Percentiles rank a stretch among this genome's conserved stretches.
phyloP scores from a whole-genome alignment of 164 flowering plant species.

The Litsea cubeba region DNA sequence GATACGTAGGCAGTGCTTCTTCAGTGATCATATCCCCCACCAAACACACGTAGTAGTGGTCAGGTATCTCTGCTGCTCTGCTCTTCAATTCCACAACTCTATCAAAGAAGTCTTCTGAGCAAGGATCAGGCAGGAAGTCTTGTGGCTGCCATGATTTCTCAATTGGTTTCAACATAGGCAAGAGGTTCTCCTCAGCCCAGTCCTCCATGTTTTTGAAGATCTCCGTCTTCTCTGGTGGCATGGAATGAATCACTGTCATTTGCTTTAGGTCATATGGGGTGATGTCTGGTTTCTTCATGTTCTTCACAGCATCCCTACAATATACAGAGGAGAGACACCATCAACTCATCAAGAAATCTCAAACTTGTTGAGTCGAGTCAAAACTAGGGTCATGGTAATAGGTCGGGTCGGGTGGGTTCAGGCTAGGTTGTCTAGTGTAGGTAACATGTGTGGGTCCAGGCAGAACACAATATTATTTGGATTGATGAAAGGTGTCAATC shows the following conservation, averaged over 20 bases:
- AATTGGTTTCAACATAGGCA: constrained; percentile 41
- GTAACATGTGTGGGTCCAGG: too few species aligned
- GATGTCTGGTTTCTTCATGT: not conserved
- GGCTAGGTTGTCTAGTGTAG: too few species aligned
- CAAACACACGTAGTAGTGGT: constrained; percentile 12
- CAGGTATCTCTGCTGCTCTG: constrained; percentile 10
- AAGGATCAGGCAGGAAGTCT: constrained; percentile 44
- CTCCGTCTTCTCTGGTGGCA: constrained; percentile 33
- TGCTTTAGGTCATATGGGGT: not conserved
- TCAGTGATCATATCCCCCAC: constrained; percentile 30
- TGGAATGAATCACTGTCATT: constrained; percentile 21
- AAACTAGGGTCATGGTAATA: too few species aligned
- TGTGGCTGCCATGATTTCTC: constrained; percentile 53
- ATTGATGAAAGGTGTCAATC: too few species aligned
- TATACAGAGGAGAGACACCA: too few species aligned
- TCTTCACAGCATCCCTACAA: not conserved
- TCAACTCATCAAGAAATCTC: too few species aligned
- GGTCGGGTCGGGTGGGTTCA: too few species aligned
- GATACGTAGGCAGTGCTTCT: constrained; percentile 60
- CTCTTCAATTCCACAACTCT: constrained; percentile 28
- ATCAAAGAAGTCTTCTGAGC: constrained; percentile 39
- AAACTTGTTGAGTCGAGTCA: too few species aligned
- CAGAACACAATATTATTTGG: too few species aligned
- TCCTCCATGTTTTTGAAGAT: constrained; percentile 24
- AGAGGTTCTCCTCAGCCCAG: constrained; percentile 35